Base-by-base conservation (phyloP, 164 flowering plant species). In the Aristolochia contorta region DNA sequence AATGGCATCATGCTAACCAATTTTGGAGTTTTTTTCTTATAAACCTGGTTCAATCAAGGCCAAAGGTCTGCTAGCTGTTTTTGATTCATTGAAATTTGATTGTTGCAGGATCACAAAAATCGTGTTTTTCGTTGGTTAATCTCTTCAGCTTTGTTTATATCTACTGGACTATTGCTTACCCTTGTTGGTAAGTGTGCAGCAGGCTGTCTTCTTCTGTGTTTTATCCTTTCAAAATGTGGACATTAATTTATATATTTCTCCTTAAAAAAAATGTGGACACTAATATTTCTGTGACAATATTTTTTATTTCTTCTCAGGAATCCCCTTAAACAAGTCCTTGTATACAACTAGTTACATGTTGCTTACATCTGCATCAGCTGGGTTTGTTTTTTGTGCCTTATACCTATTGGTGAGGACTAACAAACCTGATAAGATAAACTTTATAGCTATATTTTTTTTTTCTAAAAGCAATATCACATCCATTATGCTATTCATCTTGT, bases 261-360 rank as follows among this genome's bases (percentile, higher is more conserved):
- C n/a, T n/a, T n/a, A n/a, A n/a, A n/a, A n/a, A 33, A 30, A 24
- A 32, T 55, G n/a, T 18, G 13, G 45, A 37, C 46, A 27, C 18
- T 1, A 19, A 16, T 15, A 5, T 49, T 4, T 55, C 22, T 24
- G 16, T 25, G 48, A 64, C 41, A 18, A 5, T 16, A 20, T 70
- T 21, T 13, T 61, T 16, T 68, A 7, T 67, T 59, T 51, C 20
- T 63, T 65, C 45, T 66, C 85, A 84, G 87, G 85, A 33, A 54
- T 84, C 30, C 89, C 89, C 27, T 47, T 82, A 25, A 82, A 86
- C 71, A 86, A 86, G 75, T 72, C 87, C 41, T 71, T 86, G 41
- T 84, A 79, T 65, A 79, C 88, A 33, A 53, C 76, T 58, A 84
- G 84, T 76, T 86, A 86, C 65, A 66, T 77, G 79, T 69, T 82